These are phyloP conservation scores for Neoscytalidium dimidiatum DNA, from an alignment of 2,329 filamentous ascomycete genomes.

Conservation along the genomic window DNA sequence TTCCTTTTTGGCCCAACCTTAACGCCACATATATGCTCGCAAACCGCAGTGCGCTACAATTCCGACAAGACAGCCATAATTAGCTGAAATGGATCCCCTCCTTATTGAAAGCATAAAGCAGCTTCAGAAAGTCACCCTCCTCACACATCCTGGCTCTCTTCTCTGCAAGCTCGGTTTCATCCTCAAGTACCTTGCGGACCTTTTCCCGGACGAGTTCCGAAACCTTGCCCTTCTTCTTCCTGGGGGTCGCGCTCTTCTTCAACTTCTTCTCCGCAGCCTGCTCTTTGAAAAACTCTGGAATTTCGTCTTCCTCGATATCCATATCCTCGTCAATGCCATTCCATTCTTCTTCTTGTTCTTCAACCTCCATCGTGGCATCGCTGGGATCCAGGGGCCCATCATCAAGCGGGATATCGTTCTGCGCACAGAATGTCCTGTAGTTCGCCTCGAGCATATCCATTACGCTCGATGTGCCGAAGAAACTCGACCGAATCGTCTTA, in stretches of 20 bases:
- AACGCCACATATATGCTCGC: constrained; percentile 14
- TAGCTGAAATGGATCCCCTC: constrained; percentile 90
- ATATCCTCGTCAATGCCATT: constrained; percentile 56
- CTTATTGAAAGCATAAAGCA: constrained; percentile 83
- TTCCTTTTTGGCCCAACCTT: background rate
- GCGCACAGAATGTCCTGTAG: constrained; percentile 86
- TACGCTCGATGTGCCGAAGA: constrained; percentile 78
- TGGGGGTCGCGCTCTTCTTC: constrained; percentile 50
- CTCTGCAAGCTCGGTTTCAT: constrained; percentile 76
- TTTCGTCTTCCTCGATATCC: constrained; percentile 61
- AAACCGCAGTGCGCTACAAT: constrained; percentile 53
- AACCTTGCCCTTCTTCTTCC: constrained; percentile 77
- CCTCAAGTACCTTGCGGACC: constrained; percentile 80
- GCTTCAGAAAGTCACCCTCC: constrained; percentile 84
- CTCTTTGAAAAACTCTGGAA: constrained; percentile 84
- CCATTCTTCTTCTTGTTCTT: constrained; percentile 47
- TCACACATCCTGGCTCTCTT: constrained; percentile 84
- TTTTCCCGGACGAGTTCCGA: constrained; percentile 83
- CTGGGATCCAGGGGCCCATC: constrained; percentile 50
- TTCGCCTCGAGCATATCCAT: constrained; percentile 83
- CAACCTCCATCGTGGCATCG: constrained; percentile 55
- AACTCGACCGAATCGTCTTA: constrained; percentile 80
- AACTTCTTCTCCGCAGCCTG: constrained; percentile 58
- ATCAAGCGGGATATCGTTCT: constrained; percentile 78
- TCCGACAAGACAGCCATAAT: background rate